phyloP scores from a whole-genome alignment of 1,284 basidiomycete genomes.

The Microbotryum scabiosae region DNA sequence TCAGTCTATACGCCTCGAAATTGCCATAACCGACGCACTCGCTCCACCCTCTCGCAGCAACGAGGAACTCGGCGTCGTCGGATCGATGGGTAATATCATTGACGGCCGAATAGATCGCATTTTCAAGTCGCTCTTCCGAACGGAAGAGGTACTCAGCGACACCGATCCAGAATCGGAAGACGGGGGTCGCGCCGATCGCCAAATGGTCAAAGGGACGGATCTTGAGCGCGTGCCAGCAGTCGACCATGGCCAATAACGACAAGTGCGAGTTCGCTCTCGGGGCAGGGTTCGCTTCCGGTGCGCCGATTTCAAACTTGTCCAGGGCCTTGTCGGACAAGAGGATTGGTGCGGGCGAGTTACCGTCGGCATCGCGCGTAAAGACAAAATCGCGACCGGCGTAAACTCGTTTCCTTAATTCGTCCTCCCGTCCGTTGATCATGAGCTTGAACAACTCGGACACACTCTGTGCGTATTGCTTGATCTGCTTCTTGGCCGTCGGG shows the following conservation, averaged over 20 bases:
- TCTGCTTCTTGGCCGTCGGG: conserved; percentile 80
- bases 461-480: conserved; percentile 78
- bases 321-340: conserved; percentile 78
- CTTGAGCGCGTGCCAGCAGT: conserved; percentile 83
- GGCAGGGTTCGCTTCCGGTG: conserved; percentile 35
- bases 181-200: conserved; percentile 85
- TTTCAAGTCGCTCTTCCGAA: conserved; percentile 53
- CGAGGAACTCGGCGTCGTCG: conserved; percentile 87
- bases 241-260: conserved; percentile 94
- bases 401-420: conserved; percentile 60
- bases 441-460: conserved; percentile 88
- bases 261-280: conserved; percentile 75
- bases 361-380: conserved; percentile 46
- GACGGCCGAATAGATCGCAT: conserved; percentile 67
- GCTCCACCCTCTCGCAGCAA: conserved; percentile 93
- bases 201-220: conserved; percentile 90
- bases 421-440: conserved; percentile 73
- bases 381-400: conserved; percentile 68
- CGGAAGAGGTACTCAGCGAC: conserved; percentile 94
- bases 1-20: conserved; percentile 75
- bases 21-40: conserved; percentile 87
- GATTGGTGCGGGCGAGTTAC: conserved; percentile 52
- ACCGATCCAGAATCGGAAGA: conserved; percentile 95
- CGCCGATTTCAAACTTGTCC: conserved; percentile 77
- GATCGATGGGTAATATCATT: conserved; percentile 72